These are phyloP conservation scores for Russula sp. DNA, from an alignment of 768 basidiomycete species.

Conservation along the genomic window DNA sequence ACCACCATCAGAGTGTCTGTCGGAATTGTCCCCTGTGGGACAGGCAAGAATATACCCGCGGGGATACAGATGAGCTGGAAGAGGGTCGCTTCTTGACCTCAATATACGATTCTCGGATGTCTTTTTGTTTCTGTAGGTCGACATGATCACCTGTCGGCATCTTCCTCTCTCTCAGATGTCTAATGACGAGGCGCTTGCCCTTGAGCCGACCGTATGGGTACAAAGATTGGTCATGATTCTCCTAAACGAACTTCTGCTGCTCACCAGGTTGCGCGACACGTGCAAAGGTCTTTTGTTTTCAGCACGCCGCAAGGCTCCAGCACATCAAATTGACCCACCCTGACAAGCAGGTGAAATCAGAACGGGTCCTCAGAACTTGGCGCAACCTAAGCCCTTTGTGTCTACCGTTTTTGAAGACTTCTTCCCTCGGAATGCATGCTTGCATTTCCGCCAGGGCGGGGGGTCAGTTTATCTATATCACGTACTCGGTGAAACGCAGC, in stretches of 20 bases:
- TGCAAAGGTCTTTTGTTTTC: conserved; percentile 15
- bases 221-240: conserved; percentile 17
- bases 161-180: conserved; percentile 14
- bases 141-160: conserved; percentile 20
- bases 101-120: conserved; percentile 16
- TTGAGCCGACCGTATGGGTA: conserved; percentile 19
- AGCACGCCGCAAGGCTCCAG: conserved; percentile 22
- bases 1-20: conserved; percentile 13
- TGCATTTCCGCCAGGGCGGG: conserved; percentile 10
- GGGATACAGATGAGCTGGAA: conserved; percentile 16
- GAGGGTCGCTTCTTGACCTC: conserved; percentile 10
- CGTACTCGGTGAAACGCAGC: conserved; percentile 18
- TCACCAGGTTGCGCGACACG: conserved; percentile 14
- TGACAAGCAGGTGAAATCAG: conserved; percentile 19
- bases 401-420: conserved; percentile 15
- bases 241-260: conserved; percentile 10
- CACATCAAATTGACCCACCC: conserved; percentile 21
- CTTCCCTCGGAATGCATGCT: conserved; percentile 11
- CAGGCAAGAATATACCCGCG: conserved; percentile 18
- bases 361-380: conserved; percentile 12
- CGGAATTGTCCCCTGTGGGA: conserved; percentile 12
- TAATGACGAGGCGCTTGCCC: conserved; percentile 15
- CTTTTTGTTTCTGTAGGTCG: conserved; percentile 23
- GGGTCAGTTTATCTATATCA: conserved; percentile 19
- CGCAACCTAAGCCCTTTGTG: conserved; percentile 21